A percentile compares a stretch with the other conserved stretches of the same genome.
These are phyloP conservation scores for Crithidia bombi DNA, from an alignment of 208 protist genomes.

Conservation along the genomic window DNA sequence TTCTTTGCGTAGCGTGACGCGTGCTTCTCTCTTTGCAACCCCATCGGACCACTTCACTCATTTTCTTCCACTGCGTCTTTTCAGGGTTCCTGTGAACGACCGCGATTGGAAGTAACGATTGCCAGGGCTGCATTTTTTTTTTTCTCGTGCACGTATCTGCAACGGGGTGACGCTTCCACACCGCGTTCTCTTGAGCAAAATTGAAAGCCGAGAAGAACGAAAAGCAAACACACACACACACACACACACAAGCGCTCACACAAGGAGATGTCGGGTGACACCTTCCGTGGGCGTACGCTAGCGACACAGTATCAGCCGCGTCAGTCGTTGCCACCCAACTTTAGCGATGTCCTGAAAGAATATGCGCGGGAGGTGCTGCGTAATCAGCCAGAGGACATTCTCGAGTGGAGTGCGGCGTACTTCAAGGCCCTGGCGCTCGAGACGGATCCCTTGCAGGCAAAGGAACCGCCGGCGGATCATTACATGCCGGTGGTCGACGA, in stretches of 20 bases:
- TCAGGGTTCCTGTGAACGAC: too few species aligned
- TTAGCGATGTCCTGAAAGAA: slow-evolving; percentile 89
- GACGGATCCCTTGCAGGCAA: slow-evolving; percentile 59
- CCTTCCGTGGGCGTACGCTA: slow-evolving; percentile 86
- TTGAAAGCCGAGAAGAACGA: not conserved
- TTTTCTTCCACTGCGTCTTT: too few species aligned
- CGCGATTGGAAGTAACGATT: too few species aligned
- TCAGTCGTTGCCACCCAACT: slow-evolving; percentile 86
- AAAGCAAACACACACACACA: slow-evolving; percentile 8
- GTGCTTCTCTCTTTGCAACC: too few species aligned
- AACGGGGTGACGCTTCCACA: too few species aligned
- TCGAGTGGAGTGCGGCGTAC: slow-evolving; percentile 92
- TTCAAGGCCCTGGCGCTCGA: slow-evolving; percentile 89
- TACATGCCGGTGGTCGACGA: slow-evolving; percentile 49
- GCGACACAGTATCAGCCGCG: slow-evolving; percentile 89
- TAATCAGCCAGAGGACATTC: slow-evolving; percentile 90
- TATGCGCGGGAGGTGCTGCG: slow-evolving; percentile 94
- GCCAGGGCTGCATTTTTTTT: too few species aligned
- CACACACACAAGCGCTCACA: not conserved
- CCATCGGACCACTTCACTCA: too few species aligned
- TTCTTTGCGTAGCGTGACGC: too few species aligned
- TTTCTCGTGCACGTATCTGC: too few species aligned
- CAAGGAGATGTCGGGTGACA: slow-evolving; percentile 35
- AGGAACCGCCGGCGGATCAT: slow-evolving; percentile 44
- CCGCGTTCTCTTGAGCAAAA: not conserved